These are phyloP conservation scores for Rubroboletus satanas DNA, from an alignment of 768 basidiomycete species.

Conservation along the genomic window DNA sequence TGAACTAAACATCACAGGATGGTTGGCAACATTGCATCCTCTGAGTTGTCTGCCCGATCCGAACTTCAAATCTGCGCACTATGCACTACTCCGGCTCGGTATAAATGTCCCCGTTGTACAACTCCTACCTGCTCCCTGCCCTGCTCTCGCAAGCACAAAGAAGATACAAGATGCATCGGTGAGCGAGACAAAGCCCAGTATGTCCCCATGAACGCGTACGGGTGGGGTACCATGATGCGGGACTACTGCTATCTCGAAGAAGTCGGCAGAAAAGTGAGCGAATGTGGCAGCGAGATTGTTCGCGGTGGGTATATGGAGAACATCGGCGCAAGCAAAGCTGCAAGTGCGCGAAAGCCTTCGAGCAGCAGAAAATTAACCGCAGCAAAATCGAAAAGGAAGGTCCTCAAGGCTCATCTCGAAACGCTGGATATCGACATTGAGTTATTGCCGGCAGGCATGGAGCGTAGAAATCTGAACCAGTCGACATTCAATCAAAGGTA, in stretches of 20 bases:
- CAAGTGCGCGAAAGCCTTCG: conserved; percentile 18
- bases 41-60: conserved; percentile 15
- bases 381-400: conserved; percentile 53
- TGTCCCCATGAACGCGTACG: conserved; percentile 79
- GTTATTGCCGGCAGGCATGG: conserved; percentile 79
- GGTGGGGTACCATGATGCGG: conserved; percentile 83
- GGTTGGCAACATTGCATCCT: conserved; percentile 1
- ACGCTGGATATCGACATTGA: conserved; percentile 69
- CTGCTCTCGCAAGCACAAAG: conserved; percentile 71
- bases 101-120: conserved; percentile 77
- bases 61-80: conserved; percentile 40
- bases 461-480: conserved; percentile 69
- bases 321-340: conserved; percentile 15
- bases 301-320: conserved; percentile 49
- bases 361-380: conserved; percentile 30
- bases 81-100: conserved; percentile 53
- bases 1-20: conserved; percentile 3
- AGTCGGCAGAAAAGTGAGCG: conserved; percentile 65
- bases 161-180: conserved; percentile 58
- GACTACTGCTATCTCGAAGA: conserved; percentile 89
- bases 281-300: conserved; percentile 70
- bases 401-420: conserved; percentile 66
- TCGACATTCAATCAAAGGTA: conserved; percentile 83
- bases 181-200: conserved; percentile 68
- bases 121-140: conserved; percentile 68